phyloP scores from a whole-genome alignment of 306 rosid genomes.

The Quercus suber region DNA sequence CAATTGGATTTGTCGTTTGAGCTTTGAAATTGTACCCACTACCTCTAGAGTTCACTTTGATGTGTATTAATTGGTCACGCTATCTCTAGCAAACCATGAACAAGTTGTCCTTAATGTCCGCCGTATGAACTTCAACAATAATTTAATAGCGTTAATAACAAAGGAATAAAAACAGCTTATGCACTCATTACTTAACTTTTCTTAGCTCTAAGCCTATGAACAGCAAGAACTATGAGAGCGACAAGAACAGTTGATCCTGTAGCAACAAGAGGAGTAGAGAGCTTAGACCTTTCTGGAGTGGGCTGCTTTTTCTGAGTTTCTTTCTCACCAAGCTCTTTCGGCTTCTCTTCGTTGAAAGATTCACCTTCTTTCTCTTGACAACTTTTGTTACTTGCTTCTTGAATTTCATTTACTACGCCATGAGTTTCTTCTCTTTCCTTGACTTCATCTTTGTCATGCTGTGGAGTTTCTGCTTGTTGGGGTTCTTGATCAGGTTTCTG shows the following conservation, averaged over 20 bases:
- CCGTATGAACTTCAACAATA: constrained; percentile 2
- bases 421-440: constrained; percentile 6
- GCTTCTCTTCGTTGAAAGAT: constrained; percentile 3
- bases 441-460: background rate
- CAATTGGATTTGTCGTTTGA: background rate
- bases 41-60: background rate
- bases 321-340: constrained; percentile 25
- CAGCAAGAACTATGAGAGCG: constrained; percentile 35
- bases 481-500: constrained; percentile 7
- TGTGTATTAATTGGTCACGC: background rate
- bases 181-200: constrained; percentile 21
- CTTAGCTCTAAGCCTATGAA: constrained; percentile 30
- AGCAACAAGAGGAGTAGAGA: constrained; percentile 33
- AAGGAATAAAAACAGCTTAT: constrained; percentile 4
- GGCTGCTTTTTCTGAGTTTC: constrained; percentile 17
- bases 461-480: constrained; percentile 8
- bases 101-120: background rate
- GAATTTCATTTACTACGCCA: constrained; percentile 4
- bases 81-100: background rate
- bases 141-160: background rate
- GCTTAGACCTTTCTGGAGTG: constrained; percentile 18
- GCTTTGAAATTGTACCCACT: background rate
- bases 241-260: constrained; percentile 60
- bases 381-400: constrained; percentile 1
- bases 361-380: constrained; percentile 6